Evolutionary conservation across 2,329 filamentous ascomycete species (phyloP), one percentile per base, ranked within the genome.

Genomic region (Metarhizium anisopliae): DNA sequence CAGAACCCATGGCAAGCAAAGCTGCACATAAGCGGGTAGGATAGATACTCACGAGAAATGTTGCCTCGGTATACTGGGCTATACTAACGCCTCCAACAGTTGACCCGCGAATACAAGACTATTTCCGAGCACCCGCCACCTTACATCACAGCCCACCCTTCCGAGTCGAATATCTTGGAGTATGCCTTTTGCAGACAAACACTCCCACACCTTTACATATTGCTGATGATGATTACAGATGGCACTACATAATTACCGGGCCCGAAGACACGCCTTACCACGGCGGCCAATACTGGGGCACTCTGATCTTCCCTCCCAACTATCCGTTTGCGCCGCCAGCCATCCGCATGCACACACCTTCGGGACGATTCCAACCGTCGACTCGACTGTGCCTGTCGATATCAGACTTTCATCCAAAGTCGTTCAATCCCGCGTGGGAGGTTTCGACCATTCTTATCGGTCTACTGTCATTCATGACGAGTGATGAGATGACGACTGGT

Each of bases 331-430:
- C 92, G 13, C 94, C 94, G 36, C 94, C 94, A 4, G 91, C 94
- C 2, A 99, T 99, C 72, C 90, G 93, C 68, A 99, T 99, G 94
- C 94, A 97, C 77, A 99, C 94, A 0, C 94, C 94, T 2, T 93
- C 87, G 13, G 94, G 94, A 57, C 89, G 94, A 67, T 99, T 99
- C 75, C 90, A 96, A 70, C 90, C 92, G 2, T 94, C 88, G 2
- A 92, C 90, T 14, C 84, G 94, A 52, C 83, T 99, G 25, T 99
- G 94, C 67, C 86, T 99, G 51, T 95, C 89, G 67, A 99, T 99
- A 66, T 93, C 87, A 64, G 94, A 99, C 69, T 99, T 97, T 74
- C 94, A 99, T 69, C 94, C 94, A 4, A 95, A 95, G 71, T 93
- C 88, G 32, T 99, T 97, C 78, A 99, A 99, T 70, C 94, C 94